Percentiles rank a stretch among this genome's conserved stretches.
Conservation (phyloP, 2,329 filamentous ascomycete species). For the Colletotrichum australisinense region DNA sequence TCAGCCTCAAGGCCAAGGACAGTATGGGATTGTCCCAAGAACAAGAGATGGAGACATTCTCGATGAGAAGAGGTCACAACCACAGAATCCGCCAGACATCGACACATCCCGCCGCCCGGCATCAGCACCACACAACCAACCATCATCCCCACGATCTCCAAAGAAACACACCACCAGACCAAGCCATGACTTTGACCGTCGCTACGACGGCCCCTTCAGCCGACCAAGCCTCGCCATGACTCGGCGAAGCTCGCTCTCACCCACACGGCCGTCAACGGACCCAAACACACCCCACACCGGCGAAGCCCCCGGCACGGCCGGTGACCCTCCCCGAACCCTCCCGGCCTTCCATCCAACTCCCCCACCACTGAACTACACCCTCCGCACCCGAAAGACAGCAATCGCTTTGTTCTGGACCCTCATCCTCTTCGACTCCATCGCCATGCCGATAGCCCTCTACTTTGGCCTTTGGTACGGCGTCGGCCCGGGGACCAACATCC, state of each 20-base stretch:
- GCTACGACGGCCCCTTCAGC: slow-evolving; percentile 35
- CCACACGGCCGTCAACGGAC: neutral
- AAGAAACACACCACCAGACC: neutral
- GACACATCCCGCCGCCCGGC: neutral
- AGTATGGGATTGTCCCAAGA: neutral
- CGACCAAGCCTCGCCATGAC: slow-evolving; percentile 21
- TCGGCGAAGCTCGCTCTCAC: slow-evolving; percentile 4
- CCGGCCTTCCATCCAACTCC: slow-evolving; percentile 22
- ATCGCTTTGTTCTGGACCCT: slow-evolving; percentile 70
- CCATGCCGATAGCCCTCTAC: slow-evolving; percentile 69
- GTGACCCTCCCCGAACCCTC: too few relatives aligned
- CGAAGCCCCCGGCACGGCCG: neutral
- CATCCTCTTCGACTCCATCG: slow-evolving; percentile 68
- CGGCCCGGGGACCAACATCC: slow-evolving; percentile 41
- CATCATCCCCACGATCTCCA: neutral
- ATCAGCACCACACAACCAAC: neutral
- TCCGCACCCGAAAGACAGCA: slow-evolving; percentile 57
- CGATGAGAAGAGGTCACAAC: slow-evolving; percentile 13
- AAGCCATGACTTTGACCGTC: slow-evolving; percentile 33
- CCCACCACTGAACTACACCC: slow-evolving; percentile 36
- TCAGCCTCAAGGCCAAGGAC: neutral
- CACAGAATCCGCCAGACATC: slow-evolving; percentile 1
- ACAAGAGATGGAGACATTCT: neutral
- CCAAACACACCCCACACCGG: neutral
- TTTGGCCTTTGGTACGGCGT: slow-evolving; percentile 69